Evolutionary conservation across 208 protist species (phyloP).

Genomic region (Zelonia costaricensis): DNA sequence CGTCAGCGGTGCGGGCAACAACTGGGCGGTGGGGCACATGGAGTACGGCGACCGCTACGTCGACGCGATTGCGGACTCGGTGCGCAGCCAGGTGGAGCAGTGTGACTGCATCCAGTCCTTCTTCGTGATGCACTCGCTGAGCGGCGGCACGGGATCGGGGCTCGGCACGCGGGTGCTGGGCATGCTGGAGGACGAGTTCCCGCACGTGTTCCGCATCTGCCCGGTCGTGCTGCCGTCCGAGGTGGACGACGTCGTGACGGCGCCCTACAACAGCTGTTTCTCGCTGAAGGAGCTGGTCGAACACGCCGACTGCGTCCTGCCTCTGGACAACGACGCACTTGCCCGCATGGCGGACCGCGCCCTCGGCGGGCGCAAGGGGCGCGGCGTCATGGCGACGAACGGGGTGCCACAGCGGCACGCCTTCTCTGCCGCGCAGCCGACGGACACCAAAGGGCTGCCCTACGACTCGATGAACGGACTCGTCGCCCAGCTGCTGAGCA

Average conservation of each 20-base stretch:
- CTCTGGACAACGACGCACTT: slow-evolving; percentile 94
- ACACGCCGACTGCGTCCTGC: slow-evolving; percentile 94
- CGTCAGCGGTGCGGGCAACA: slow-evolving; percentile 90
- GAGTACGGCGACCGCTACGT: slow-evolving; percentile 92
- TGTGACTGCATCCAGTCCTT: slow-evolving; percentile 97
- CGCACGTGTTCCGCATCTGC: slow-evolving; percentile 87
- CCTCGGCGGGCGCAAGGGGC: slow-evolving; percentile 7
- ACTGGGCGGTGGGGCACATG: slow-evolving; percentile 94
- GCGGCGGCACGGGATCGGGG: slow-evolving; percentile 96
- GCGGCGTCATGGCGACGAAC: slow-evolving; percentile 4
- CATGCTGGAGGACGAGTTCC: slow-evolving; percentile 95
- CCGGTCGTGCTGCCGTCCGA: slow-evolving; percentile 90
- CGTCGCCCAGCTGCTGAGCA: slow-evolving; percentile 94
- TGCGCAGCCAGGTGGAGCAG: slow-evolving; percentile 86
- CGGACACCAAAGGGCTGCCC: slow-evolving; percentile 72
- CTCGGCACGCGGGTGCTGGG: slow-evolving; percentile 92
- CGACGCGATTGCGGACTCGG: slow-evolving; percentile 79
- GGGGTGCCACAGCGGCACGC: slow-evolving; percentile 38
- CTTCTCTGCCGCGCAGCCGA: slow-evolving; percentile 77
- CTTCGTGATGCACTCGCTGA: slow-evolving; percentile 95
- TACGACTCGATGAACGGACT: slow-evolving; percentile 97
- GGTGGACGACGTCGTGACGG: slow-evolving; percentile 96
- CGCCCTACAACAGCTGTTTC: slow-evolving; percentile 96
- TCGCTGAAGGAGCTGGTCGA: slow-evolving; percentile 91
- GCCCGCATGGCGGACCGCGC: slow-evolving; percentile 82